Evolutionary conservation across 2,329 filamentous ascomycete genomes (phyloP), one percentile per base, ranked within the genome.

Genomic region (Ceratocystis papillata): DNA sequence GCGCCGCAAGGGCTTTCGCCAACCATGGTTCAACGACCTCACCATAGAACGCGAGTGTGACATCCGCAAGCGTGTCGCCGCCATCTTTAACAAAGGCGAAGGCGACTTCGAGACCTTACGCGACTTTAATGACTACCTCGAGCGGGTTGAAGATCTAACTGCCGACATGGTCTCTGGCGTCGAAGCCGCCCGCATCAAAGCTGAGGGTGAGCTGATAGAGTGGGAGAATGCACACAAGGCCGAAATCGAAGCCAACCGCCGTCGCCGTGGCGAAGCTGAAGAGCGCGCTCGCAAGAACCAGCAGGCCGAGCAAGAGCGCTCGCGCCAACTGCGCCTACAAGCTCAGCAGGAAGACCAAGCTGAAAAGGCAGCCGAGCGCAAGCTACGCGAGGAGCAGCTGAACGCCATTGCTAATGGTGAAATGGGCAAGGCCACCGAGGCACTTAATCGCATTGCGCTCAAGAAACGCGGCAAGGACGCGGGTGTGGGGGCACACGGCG

Each of bases 51-150:
- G 92, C 66, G 94, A 99, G 77, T 90, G 96, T 20, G 94, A 99
- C 76, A 90, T 97, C 68, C 82, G 94, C 65, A 84, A 86, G 67
- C 82, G 89, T 65, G 90, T 97, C 1, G 86, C 72, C 2, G 78
- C 77, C 67, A 88, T 93, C 8, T 93, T 97, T 76, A 96, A 97
- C 77, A 87, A 90, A 72, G 80, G 84, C 20, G 87, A 96, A 77
- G 89, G 94, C 69, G 94, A 99, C 74, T 99, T 99, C 72, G 88
- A 95, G 75, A 85, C 83, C 1, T 80, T 96, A 68, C 79, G 83
- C 55, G 88, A 86, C 73, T 99, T 87, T 79, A 96, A 99, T 77
- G 87, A 96, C 75, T 96, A 97, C 77, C 84, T 99, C 12, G 90
- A 97, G 76, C 86, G 89, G 73, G 90, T 96, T 48, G 94, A 99